These are phyloP conservation scores for Polychaeton citri DNA, from an alignment of 2,329 filamentous ascomycete species.

Conservation along the genomic window DNA sequence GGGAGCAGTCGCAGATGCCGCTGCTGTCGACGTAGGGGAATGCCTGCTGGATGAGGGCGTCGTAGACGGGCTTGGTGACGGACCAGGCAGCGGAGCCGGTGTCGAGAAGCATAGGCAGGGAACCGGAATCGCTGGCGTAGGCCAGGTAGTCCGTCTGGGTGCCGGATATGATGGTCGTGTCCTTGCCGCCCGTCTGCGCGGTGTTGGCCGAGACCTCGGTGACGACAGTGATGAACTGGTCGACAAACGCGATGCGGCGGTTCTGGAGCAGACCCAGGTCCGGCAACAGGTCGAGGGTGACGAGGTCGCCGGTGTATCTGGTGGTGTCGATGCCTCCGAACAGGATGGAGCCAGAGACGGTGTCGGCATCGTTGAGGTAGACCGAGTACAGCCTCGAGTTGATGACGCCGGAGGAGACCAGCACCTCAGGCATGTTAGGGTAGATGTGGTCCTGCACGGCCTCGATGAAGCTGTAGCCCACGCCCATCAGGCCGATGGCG, in stretches of 20 bases:
- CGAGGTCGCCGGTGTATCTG: conserved; percentile 17
- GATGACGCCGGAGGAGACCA: conserved; percentile 17
- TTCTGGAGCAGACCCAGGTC: neutral
- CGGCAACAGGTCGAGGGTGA: conserved; percentile 18
- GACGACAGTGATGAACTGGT: conserved; percentile 17
- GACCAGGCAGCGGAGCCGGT: conserved; percentile 19
- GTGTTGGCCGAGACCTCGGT: conserved; percentile 12
- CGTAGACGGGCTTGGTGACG: conserved; percentile 12
- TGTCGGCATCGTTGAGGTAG: conserved; percentile 17
- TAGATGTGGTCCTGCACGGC: conserved; percentile 11
- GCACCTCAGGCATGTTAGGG: conserved; percentile 20
- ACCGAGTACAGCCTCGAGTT: conserved; percentile 19
- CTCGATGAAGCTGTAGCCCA: conserved; percentile 18
- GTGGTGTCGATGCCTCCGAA: conserved; percentile 22
- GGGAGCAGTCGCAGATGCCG: conserved; percentile 11
- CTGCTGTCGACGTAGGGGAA: conserved; percentile 12
- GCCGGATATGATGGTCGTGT: conserved; percentile 9
- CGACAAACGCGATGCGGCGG: conserved; percentile 6
- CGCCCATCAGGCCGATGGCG: conserved; percentile 19
- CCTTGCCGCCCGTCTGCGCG: conserved; percentile 4
- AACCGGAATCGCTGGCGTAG: conserved; percentile 7
- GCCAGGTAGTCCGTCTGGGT: conserved; percentile 8
- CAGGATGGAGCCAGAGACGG: conserved; percentile 17
- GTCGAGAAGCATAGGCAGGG: conserved; percentile 18
- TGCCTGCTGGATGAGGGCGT: conserved; percentile 7